Conservation (phyloP, 2,329 filamentous ascomycete genomes). For the Fusarium camptoceras region DNA sequence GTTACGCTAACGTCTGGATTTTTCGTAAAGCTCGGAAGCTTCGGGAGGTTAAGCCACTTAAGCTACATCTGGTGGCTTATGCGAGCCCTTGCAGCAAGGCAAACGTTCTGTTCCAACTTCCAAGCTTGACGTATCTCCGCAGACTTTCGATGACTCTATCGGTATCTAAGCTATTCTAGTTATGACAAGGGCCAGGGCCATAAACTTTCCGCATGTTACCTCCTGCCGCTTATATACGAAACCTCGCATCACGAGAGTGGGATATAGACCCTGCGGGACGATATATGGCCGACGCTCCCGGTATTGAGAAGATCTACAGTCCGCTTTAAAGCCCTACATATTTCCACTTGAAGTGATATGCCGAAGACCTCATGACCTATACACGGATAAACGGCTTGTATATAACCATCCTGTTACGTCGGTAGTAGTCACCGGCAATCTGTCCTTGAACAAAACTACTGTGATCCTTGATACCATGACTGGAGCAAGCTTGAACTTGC, state of each 20-base stretch:
- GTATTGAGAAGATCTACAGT: background rate
- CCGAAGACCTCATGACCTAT: background rate
- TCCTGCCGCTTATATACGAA: background rate
- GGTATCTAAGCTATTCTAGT: background rate
- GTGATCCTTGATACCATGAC: background rate
- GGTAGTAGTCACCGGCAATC: background rate
- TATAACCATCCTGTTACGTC: background rate
- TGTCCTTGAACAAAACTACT: background rate
- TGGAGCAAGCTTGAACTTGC: background rate
- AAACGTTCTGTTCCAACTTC: background rate
- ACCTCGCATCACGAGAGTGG: background rate
- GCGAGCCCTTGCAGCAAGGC: background rate
- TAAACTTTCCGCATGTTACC: background rate
- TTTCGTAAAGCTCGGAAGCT: slow-evolving; percentile 30
- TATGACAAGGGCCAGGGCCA: background rate
- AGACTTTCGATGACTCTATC: background rate
- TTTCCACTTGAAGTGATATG: background rate
- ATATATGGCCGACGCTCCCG: background rate
- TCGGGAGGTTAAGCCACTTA: slow-evolving; percentile 30
- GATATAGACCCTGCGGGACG: background rate
- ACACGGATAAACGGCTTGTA: slow-evolving; percentile 1
- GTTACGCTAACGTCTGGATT: background rate
- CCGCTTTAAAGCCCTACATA: background rate
- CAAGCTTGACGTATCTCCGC: background rate
- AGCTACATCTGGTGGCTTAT: slow-evolving; percentile 1